phyloP scores from a whole-genome alignment of 306 rosid genomes.

The Dryas octopetala region DNA sequence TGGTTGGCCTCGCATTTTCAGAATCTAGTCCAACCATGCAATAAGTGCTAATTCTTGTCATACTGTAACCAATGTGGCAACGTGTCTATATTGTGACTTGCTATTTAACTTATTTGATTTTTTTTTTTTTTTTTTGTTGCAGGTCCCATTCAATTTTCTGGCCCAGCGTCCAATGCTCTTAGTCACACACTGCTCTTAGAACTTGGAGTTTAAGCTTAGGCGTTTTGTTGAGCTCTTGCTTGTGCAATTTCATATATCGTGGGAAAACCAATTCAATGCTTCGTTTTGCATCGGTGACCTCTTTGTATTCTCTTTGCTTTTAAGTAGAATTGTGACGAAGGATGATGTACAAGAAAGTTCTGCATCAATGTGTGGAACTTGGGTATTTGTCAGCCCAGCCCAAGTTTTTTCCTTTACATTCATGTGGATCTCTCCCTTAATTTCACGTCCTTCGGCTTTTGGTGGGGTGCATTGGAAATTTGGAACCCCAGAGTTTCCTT shows the following conservation, averaged over 20 bases:
- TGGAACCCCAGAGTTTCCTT: too few relatives aligned
- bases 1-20: too few relatives aligned
- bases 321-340: conserved; percentile 6
- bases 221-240: conserved; percentile 13
- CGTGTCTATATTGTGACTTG: background rate
- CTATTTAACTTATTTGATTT: background rate
- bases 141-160: conserved; percentile 93
- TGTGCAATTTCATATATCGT: conserved; percentile 15
- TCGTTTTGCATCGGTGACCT: conserved; percentile 21
- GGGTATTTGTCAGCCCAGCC: background rate
- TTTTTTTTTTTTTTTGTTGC: conserved; percentile 21
- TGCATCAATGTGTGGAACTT: background rate
- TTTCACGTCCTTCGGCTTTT: too few relatives aligned
- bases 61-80: too few relatives aligned
- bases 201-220: conserved; percentile 54
- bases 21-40: too few relatives aligned
- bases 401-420: background rate
- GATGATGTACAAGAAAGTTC: background rate
- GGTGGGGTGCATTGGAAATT: too few relatives aligned
- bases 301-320: background rate
- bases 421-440: background rate
- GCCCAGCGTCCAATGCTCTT: conserved; percentile 69
- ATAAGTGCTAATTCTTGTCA: background rate
- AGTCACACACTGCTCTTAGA: conserved; percentile 88
- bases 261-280: conserved; percentile 1